Evolutionary conservation across 129 eudicot species (phyloP).

Genomic region (Logfia minima): DNA sequence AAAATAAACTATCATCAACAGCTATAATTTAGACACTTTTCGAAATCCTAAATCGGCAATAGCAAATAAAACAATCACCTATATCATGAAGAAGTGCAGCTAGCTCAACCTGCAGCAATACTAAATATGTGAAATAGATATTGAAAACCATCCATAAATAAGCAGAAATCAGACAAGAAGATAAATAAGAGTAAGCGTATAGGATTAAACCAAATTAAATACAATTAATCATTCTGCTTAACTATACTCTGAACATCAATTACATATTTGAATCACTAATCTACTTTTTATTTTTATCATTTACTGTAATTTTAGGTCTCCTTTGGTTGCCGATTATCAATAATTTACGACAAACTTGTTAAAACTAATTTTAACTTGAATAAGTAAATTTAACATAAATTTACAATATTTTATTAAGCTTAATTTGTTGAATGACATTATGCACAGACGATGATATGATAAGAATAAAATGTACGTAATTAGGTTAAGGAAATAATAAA

Average conservation of each 20-base stretch:
- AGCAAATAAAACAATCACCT: slow-evolving; percentile 42
- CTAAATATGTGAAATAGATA: slow-evolving; percentile 4
- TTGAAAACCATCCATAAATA: background rate
- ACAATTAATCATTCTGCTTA: background rate
- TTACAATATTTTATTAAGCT: background rate
- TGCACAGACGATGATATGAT: background rate
- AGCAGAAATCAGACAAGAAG: background rate
- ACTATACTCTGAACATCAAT: background rate
- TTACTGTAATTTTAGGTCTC: background rate
- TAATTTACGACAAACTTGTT: too few species aligned
- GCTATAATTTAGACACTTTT: slow-evolving; percentile 5
- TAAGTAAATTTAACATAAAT: slow-evolving; percentile 10
- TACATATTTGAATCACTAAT: background rate
- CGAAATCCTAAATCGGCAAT: slow-evolving; percentile 7
- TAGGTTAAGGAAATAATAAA: background rate
- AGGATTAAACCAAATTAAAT: background rate
- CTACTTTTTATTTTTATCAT: background rate
- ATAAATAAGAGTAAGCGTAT: background rate
- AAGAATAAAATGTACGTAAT: background rate
- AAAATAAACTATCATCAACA: slow-evolving; percentile 32
- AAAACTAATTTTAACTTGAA: slow-evolving; percentile 5
- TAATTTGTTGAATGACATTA: background rate
- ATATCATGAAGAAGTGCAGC: slow-evolving; percentile 99
- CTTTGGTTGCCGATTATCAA: background rate
- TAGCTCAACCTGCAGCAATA: slow-evolving; percentile 69